A percentile compares a stretch with the other conserved stretches of the same genome.
These are phyloP conservation scores for Lasiosphaeris hirsuta DNA, from an alignment of 495 filamentous ascomycete species.

Conservation along the genomic window DNA sequence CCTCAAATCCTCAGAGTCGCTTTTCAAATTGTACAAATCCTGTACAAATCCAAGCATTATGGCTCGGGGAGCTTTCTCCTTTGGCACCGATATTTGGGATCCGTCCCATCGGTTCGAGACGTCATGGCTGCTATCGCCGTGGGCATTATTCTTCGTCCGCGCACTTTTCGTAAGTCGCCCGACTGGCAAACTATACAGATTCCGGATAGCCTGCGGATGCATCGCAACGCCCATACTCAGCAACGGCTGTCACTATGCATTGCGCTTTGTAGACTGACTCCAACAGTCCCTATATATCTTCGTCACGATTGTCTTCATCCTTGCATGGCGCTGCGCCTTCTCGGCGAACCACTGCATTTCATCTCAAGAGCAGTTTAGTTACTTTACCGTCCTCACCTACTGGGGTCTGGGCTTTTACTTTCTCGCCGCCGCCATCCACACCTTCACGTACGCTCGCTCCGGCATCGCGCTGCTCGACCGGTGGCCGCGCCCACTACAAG, in stretches of 20 bases:
- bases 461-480: slow-evolving; percentile 54
- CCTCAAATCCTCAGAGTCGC: neutral
- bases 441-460: slow-evolving; percentile 57
- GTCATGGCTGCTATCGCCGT: slow-evolving; percentile 71
- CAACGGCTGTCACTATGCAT: neutral
- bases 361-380: slow-evolving; percentile 60
- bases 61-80: slow-evolving; percentile 30
- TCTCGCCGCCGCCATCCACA: slow-evolving; percentile 60
- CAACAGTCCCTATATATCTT: slow-evolving; percentile 64
- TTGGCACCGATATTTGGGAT: slow-evolving; percentile 51
- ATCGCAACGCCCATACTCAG: neutral
- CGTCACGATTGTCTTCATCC: slow-evolving; percentile 63
- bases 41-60: slow-evolving; percentile 10
- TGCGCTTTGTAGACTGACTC: neutral
- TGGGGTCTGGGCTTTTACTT: slow-evolving; percentile 82
- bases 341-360: slow-evolving; percentile 22
- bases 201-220: neutral
- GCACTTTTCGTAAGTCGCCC: slow-evolving; percentile 48
- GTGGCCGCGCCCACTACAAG: slow-evolving; percentile 61
- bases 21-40: slow-evolving; percentile 1
- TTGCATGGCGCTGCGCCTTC: slow-evolving; percentile 52
- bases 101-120: slow-evolving; percentile 64
- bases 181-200: neutral
- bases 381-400: slow-evolving; percentile 75
- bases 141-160: slow-evolving; percentile 55